Conservation (phyloP, 2,329 filamentous ascomycete genomes). For the Paramyrothecium sp. region DNA sequence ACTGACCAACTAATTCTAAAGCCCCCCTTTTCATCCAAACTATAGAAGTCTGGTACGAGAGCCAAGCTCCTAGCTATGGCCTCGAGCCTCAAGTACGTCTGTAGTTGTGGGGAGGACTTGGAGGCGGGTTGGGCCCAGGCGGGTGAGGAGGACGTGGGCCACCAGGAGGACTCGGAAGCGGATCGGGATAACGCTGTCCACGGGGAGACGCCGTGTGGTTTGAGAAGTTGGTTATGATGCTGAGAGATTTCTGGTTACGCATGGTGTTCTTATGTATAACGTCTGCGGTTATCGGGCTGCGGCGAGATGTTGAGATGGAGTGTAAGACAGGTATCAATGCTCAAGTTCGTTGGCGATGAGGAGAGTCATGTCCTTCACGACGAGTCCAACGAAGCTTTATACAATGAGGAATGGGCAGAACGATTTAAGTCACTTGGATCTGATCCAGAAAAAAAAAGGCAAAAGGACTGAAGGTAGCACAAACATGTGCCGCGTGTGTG, state of each 20-base stretch:
- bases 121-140: slow-evolving; percentile 23
- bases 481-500: not conserved
- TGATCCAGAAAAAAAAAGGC: not conserved
- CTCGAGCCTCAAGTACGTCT: not conserved
- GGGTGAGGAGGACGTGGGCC: slow-evolving; percentile 22
- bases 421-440: not conserved
- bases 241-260: not conserved
- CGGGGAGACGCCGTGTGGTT: slow-evolving; percentile 4
- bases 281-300: too few relatives aligned
- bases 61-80: too few relatives aligned
- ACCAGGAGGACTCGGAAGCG: slow-evolving; percentile 24
- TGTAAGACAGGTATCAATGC: too few relatives aligned
- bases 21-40: too few relatives aligned
- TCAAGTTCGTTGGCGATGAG: too few relatives aligned
- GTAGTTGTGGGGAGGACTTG: slow-evolving; percentile 22
- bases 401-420: too few relatives aligned
- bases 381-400: too few relatives aligned
- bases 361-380: too few relatives aligned
- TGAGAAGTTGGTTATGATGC: not conserved
- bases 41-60: too few relatives aligned
- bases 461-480: not conserved
- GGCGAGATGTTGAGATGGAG: too few relatives aligned
- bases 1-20: too few relatives aligned
- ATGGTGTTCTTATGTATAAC: not conserved
- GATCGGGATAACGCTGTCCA: slow-evolving; percentile 17